Percentiles rank a stretch among this genome's conserved stretches.
Conservation (phyloP, 805 yeast genomes). For the Deakozyma indianensis region DNA sequence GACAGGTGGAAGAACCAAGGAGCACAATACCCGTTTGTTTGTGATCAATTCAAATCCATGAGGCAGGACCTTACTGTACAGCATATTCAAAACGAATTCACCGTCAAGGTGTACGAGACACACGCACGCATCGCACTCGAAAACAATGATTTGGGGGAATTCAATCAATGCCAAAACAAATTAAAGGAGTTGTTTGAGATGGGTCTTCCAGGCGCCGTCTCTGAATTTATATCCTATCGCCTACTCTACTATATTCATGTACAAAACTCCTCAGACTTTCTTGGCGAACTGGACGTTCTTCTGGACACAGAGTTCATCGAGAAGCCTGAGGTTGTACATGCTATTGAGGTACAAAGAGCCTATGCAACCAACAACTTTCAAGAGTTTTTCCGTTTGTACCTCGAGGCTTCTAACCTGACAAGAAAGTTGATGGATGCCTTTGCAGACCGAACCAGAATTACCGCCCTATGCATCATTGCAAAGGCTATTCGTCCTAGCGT, state of each 20-base stretch:
- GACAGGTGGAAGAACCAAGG: constrained; percentile 37
- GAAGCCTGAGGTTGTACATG: constrained; percentile 18
- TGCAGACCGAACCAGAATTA: constrained; percentile 41
- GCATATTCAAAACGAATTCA: constrained; percentile 61
- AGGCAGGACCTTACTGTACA: constrained; percentile 92
- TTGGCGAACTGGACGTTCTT: constrained; percentile 25
- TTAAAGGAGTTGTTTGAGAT: constrained; percentile 45
- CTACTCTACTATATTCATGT: constrained; percentile 65
- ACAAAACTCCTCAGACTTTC: constrained; percentile 43
- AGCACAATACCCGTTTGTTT: constrained; percentile 56
- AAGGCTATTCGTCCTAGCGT: constrained; percentile 32
- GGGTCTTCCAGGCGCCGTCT: constrained; percentile 24
- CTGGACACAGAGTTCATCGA: constrained; percentile 15
- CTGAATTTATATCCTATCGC: constrained; percentile 62
- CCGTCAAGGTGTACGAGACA: constrained; percentile 66
- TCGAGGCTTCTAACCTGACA: constrained; percentile 28
- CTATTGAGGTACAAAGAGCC: constrained; percentile 25
- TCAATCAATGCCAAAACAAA: constrained; percentile 87
- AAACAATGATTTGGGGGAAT: constrained; percentile 79
- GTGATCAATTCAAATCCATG: constrained; percentile 83
- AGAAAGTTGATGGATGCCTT: constrained; percentile 38
- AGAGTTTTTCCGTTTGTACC: constrained; percentile 32
- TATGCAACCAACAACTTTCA: constrained; percentile 35
- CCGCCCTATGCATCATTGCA: constrained; percentile 40
- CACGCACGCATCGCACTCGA: constrained; percentile 81